Evolutionary conservation across 2,329 filamentous ascomycete genomes (phyloP).

Genomic region (Phialophora chinensis): DNA sequence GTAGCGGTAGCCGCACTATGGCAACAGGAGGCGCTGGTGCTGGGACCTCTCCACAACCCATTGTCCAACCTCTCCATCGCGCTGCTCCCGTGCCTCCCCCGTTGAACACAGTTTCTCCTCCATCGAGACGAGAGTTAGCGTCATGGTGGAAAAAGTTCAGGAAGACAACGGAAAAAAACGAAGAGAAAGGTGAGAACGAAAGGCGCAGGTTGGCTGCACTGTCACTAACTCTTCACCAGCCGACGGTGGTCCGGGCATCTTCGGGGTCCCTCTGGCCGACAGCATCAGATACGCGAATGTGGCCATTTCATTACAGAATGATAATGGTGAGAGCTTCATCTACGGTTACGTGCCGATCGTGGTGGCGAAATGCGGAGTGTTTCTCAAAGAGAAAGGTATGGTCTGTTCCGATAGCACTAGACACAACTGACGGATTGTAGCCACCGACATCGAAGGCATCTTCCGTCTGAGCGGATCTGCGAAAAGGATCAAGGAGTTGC

Average conservation of each 20-base stretch:
- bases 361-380: constrained; percentile 96
- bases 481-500: constrained; percentile 97
- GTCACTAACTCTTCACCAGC: constrained; percentile 31
- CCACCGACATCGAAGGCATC: constrained; percentile 92
- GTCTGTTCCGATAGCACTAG: constrained; percentile 31
- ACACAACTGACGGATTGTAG: constrained; percentile 58
- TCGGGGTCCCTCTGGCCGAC: constrained; percentile 88
- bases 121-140: constrained; percentile 83
- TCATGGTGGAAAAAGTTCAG: constrained; percentile 99
- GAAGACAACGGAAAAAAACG: constrained; percentile 67
- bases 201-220: background rate
- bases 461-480: constrained; percentile 95
- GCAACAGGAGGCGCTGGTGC: constrained; percentile 34
- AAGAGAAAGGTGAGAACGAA: constrained; percentile 63
- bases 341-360: constrained; percentile 99
- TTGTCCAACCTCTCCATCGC: constrained; percentile 39
- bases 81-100: constrained; percentile 50
- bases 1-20: constrained; percentile 36
- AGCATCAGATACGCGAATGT: constrained; percentile 98
- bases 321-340: constrained; percentile 91
- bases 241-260: constrained; percentile 68
- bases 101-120: constrained; percentile 68
- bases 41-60: constrained; percentile 29
- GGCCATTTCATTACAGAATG: constrained; percentile 92
- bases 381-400: constrained; percentile 95